Evolutionary conservation across 257 asterid species (phyloP), one percentile per base, ranked within the genome.

Genomic region (Handroanthus guayacan): DNA sequence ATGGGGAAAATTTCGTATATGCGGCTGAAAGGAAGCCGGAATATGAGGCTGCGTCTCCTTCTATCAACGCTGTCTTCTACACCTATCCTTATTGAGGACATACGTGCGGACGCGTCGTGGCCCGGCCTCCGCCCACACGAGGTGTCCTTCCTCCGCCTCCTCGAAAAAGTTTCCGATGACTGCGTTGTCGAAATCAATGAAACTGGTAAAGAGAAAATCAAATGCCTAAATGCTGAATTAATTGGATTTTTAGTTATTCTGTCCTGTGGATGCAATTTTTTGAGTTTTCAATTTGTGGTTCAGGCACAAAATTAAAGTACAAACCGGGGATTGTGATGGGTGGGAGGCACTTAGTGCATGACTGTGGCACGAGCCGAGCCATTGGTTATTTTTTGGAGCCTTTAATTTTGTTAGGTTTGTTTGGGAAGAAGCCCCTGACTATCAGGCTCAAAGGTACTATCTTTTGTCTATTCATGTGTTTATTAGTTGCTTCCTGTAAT

Each of bases 251-350:
- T 31, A 38, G 5, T 25, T 25, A 25, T 25, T 25, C 31, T 61
- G 2, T 47, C 6, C 14, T 54, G 4, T 75, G 51, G 13, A 39
- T 55, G 47, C 36, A 4, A 13, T 58, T 65, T 65, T 76, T 1
- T 25, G 16, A 18, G 11, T 61, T 17, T 64, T 47, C 71, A 37
- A 41, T 77, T 78, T 80, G 75, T 51, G 72, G 75, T 44, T 11
- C 76, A 92, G 99, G 97, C 38, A 90, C 97, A 3, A 89, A 87
- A 65, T 78, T 95, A 75, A 91, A 84, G 94, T 93, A 93, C 87
- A 89, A 79, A 76, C 99, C 99, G 2, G 99, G 98, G 37, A 86
- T 84, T 67, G 84, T 95, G 83, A 89, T 90, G 89, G 97, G 99
- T 11, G 99, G 99, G 72, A 88, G 81, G 77, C 76, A 86, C 83